Base-by-base conservation (phyloP, 1,284 basidiomycete genomes). In the Ceratobasidium sp. region DNA sequence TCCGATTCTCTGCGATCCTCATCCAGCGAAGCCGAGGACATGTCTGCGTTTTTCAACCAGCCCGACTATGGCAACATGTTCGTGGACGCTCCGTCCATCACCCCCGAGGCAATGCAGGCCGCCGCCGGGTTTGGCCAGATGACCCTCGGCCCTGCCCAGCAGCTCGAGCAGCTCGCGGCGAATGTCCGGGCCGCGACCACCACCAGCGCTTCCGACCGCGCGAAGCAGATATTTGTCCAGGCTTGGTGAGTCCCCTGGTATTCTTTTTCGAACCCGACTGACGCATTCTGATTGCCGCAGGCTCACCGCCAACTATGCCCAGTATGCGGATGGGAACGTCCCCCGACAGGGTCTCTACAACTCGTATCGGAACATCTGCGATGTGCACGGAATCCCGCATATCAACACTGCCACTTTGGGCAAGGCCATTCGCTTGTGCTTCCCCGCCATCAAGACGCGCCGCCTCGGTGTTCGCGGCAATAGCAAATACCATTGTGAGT, bases 401-500 rank as follows among this genome's bases (percentile, higher is more conserved):
- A 95, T 97, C 85, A 97, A 96, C 85, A 95, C 95, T 53, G 95
- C 96, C 76, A 96, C 95, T 4, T 88, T 97, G 79, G 95, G 95
- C 77, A 97, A 98, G 84, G 95, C 95, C 64, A 96, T 98, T 80
- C 88, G 95, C 77, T 89, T 93, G 74, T 95, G 94, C 82, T 98
- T 95, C 85, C 94, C 94, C 57, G 93, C 92, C 78, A 96, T 98
- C 88, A 96, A 95, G 87, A 97, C 95, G 57, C 88, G 96, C 78
- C 91, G 96, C 75, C 84, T 97, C 75, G 95, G 95, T 75, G 94
- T 95, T 74, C 86, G 95, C 82, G 95, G 95, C 73, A 96, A 96
- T 85, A 95, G 91, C 84, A 95, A 95, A 86, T 95, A 95, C 84
- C 94, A 95, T 82, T 95, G 93, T 94, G 79, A 80, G 91, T 88